Conservation (phyloP, 2,329 filamentous ascomycete species). For the Phaeoacremonium minimum region DNA sequence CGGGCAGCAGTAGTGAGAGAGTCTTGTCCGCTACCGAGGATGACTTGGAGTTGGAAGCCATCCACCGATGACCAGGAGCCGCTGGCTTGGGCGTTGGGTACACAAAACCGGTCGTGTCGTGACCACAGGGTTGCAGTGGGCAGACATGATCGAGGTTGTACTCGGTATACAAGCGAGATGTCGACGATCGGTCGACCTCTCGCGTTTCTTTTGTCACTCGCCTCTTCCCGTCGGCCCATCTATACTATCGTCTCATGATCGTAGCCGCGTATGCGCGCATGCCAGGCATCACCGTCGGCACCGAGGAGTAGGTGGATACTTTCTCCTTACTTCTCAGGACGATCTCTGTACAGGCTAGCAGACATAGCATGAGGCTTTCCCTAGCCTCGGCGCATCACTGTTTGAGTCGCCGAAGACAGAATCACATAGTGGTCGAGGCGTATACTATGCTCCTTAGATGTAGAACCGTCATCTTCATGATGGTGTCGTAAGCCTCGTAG, state of each 20-base stretch:
- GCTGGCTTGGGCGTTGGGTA: too few species aligned
- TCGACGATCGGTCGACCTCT: not conserved
- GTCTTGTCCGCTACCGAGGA: not conserved
- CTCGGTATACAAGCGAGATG: not conserved
- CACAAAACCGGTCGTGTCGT: too few species aligned
- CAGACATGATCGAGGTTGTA: not conserved
- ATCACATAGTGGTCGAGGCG: not conserved
- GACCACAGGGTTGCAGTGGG: too few species aligned
- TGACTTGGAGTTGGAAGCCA: not conserved
- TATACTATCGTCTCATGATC: not conserved
- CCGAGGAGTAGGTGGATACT: not conserved
- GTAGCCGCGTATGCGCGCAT: not conserved
- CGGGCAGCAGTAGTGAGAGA: not conserved
- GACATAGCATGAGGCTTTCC: too few species aligned
- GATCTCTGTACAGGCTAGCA: not conserved
- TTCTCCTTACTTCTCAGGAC: not conserved
- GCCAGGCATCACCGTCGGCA: not conserved
- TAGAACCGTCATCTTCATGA: not conserved
- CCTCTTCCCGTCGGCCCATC: not conserved
- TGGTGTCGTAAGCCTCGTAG: not conserved
- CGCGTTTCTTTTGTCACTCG: not conserved
- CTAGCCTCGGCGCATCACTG: too few species aligned
- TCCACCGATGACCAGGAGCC: too few species aligned
- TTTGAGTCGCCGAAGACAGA: not conserved
- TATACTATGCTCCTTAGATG: not conserved